These are phyloP conservation scores for Austroboletus festivus DNA, from an alignment of 768 basidiomycete genomes.

Conservation along the genomic window DNA sequence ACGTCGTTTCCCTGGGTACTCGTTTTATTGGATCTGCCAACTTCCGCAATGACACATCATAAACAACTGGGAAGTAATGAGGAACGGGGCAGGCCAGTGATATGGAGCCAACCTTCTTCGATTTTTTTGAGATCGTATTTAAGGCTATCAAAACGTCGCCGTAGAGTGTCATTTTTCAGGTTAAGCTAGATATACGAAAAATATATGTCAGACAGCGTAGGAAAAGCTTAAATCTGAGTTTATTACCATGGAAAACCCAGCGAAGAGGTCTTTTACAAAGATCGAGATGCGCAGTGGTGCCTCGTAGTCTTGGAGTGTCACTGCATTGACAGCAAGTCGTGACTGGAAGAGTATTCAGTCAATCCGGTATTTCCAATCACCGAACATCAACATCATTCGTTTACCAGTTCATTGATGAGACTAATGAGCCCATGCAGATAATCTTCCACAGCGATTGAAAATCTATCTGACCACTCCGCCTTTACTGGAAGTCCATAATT, in stretches of 20 bases:
- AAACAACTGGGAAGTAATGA: conserved; percentile 55
- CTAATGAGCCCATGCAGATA: conserved; percentile 79
- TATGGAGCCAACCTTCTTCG: conserved; percentile 64
- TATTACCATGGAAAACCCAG: conserved; percentile 78
- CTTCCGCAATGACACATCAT: conserved; percentile 78
- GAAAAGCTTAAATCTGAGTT: neutral
- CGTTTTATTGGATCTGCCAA: conserved; percentile 36
- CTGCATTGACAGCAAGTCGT: conserved; percentile 73
- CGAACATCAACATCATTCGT: conserved; percentile 18
- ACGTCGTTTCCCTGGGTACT: neutral
- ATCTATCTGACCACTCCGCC: conserved; percentile 65
- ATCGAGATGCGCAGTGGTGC: conserved; percentile 73
- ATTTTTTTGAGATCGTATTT: conserved; percentile 89
- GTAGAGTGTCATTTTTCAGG: conserved; percentile 73
- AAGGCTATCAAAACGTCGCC: conserved; percentile 74
- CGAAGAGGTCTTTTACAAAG: conserved; percentile 78
- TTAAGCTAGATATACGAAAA: conserved; percentile 52
- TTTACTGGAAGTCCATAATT: conserved; percentile 45
- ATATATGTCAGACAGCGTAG: conserved; percentile 3
- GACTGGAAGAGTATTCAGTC: conserved; percentile 45
- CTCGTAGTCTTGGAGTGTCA: conserved; percentile 80
- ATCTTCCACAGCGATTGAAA: conserved; percentile 67
- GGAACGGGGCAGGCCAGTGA: conserved; percentile 1
- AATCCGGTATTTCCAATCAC: neutral
- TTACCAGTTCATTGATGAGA: conserved; percentile 76